These are phyloP conservation scores for Ceratocystis albifundus DNA, from an alignment of 2,329 filamentous ascomycete genomes.

Conservation along the genomic window DNA sequence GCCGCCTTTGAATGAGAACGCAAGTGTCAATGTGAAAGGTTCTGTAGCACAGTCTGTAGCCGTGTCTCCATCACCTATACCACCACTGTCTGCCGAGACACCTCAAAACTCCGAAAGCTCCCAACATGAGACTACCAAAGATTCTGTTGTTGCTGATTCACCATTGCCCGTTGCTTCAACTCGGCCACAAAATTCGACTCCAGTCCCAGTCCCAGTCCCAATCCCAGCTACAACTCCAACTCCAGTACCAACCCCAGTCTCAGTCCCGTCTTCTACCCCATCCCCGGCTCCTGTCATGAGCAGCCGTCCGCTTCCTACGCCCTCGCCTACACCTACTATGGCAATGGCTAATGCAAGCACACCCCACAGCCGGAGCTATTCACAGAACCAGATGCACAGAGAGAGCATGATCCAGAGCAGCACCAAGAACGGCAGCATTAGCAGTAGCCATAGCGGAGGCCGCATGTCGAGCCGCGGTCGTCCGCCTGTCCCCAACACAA, in stretches of 20 bases:
- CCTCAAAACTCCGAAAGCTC: not conserved
- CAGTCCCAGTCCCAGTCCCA: not conserved
- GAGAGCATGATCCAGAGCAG: slow-evolving; percentile 1
- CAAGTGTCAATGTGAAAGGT: not conserved
- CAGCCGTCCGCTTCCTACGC: slow-evolving; percentile 9
- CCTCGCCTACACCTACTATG: slow-evolving; percentile 9
- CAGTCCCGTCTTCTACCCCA: not conserved
- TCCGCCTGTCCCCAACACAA: slow-evolving; percentile 16
- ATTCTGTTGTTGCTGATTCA: not conserved
- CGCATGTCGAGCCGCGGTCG: slow-evolving; percentile 7
- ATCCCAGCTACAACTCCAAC: not conserved
- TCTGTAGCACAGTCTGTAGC: not conserved
- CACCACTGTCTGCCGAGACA: slow-evolving; percentile 2
- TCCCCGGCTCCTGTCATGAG: not conserved
- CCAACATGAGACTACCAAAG: not conserved
- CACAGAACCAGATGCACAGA: slow-evolving; percentile 13
- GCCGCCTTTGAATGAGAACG: not conserved
- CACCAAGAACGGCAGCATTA: not conserved
- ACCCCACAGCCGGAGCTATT: slow-evolving; percentile 17
- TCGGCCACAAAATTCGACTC: not conserved
- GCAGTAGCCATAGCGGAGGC: not conserved
- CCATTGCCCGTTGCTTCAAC: not conserved
- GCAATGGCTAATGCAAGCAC: not conserved
- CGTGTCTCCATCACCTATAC: slow-evolving; percentile 9
- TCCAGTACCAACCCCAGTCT: not conserved